Evolutionary conservation across 2,329 filamentous ascomycete species (phyloP), one percentile per base, ranked within the genome.

Genomic region (Claviceps arundinis): DNA sequence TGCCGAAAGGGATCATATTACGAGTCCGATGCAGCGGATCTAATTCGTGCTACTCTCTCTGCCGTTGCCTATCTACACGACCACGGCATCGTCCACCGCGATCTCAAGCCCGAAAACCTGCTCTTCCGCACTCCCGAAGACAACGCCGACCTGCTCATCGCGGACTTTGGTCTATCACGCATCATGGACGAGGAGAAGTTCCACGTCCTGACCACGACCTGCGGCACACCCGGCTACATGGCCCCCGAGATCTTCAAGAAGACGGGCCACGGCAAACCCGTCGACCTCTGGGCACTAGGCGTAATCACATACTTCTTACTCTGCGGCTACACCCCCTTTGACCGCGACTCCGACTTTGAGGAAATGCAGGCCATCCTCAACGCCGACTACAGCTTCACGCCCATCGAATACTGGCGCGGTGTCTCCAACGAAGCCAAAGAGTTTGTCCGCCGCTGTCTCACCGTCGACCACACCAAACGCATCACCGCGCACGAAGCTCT

Each of bases 121-220:
- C 80, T 98, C 24, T 98, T 98, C 73, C 82, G 93, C 60, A 97
- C 93, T 0, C 93, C 93, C 34, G 93, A 98, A 69, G 93, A 98
- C 68, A 97, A 97, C 63, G 89, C 93, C 47, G 93, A 98, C 69
- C 78, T 98, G 34, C 74, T 98, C 54, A 98, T 98, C 65, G 93
- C 93, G 56, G 93, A 98, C 67, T 98, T 98, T 68, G 93, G 93
- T 9, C 75, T 98, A 48, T 93, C 86, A 26, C 82, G 93, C 54
- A 96, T 98, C 70, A 97, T 98, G 91, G 93, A 98, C 64, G 93
- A 97, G 70, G 89, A 96, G 69, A 88, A 95, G 65, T 97, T 97
- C 69, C 93, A 97, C 65, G 91, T 97, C 34, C 73, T 98, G 56
- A 98, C 93, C 11, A 98, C 93, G 0, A 98, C 93, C 1, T 98